Evolutionary conservation across 202 grass and related monocot genomes (phyloP).

Genomic region (Panicum hallii): DNA sequence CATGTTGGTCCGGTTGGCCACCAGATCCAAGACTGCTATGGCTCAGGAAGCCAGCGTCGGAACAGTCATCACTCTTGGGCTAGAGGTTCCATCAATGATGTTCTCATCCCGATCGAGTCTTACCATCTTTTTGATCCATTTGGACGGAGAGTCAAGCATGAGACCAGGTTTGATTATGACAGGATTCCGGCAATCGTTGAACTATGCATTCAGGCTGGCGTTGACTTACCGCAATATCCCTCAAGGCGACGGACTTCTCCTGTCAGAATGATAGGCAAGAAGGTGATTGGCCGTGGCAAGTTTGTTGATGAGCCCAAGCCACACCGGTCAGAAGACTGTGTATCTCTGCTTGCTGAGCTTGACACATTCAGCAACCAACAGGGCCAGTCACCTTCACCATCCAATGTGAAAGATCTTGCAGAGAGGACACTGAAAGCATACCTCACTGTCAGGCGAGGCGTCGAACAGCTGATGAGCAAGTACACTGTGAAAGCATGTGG

Average conservation of each 20-base stretch:
- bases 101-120: slow-evolving; percentile 83
- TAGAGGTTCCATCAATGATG: slow-evolving; percentile 72
- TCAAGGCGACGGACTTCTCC: slow-evolving; percentile 71
- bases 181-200: slow-evolving; percentile 91
- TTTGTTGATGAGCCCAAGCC: slow-evolving; percentile 80
- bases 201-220: slow-evolving; percentile 93
- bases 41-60: slow-evolving; percentile 67
- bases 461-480: slow-evolving; percentile 68
- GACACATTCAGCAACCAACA: slow-evolving; percentile 69
- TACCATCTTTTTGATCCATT: slow-evolving; percentile 93
- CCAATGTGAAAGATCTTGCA: slow-evolving; percentile 61
- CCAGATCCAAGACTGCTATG: slow-evolving; percentile 77
- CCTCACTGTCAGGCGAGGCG: slow-evolving; percentile 60
- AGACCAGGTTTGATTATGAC: slow-evolving; percentile 80
- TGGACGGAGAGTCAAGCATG: slow-evolving; percentile 83
- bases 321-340: slow-evolving; percentile 56
- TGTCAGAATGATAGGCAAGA: slow-evolving; percentile 85
- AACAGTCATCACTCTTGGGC: slow-evolving; percentile 85
- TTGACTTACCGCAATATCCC: slow-evolving; percentile 79
- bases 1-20: slow-evolving; percentile 84
- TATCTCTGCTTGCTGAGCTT: slow-evolving; percentile 74
- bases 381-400: slow-evolving; percentile 36
- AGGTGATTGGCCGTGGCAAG: slow-evolving; percentile 70
- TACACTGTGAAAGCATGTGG: slow-evolving; percentile 90
- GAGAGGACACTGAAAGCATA: slow-evolving; percentile 83